Base-by-base conservation (phyloP, 2,329 filamentous ascomycete genomes). In the Pleoardoris graminearum region DNA sequence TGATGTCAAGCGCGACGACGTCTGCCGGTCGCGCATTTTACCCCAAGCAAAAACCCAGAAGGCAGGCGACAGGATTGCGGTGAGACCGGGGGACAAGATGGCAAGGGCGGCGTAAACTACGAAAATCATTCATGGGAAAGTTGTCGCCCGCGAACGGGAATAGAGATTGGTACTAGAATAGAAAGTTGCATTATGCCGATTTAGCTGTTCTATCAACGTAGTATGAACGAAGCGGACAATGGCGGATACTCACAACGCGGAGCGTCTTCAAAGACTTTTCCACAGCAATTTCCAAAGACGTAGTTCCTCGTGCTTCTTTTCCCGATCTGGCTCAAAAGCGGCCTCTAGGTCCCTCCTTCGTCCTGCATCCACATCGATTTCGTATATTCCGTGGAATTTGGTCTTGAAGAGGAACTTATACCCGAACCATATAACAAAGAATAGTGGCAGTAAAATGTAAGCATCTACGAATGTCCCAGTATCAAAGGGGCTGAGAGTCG, bases 401-500 rank as follows among this genome's bases (percentile, higher is more conserved):
- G 75, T 76, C 56, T 69, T 71, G 57, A 70, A 70, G 50, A 67
- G 69, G 8, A 80, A 53, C 56, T 82, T 83, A 60, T 79, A 82
- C 0, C 68, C 71, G 16, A 78, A 53, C 30, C 75, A 78, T 21
- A 81, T 75, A 2, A 79, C 50, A 1, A 71, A 69, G 51, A 82
- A 83, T 2, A 82, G 65, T 1, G 78, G 79, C 1, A 83, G 56
- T 22, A 82, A 61, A 27, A 83, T 80, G 51, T 83, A 83, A 19
- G 78, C 79, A 51, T 81, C 75, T 1, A 83, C 79, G 53, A 83
- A 84, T 14, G 71, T 75, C 1, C 76, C 76, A 0, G 75, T 76
- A 41, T 77, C 75, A 50, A 82, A 83, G 0, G 78, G 80, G n/a
- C 72, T 77, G 17, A 83, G 74, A 1, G 78, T 80, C 3, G 76